A percentile compares a stretch with the other conserved stretches of the same genome.
phyloP scores from a whole-genome alignment of 2,329 filamentous ascomycete species.

The Colletotrichum tofieldiae region DNA sequence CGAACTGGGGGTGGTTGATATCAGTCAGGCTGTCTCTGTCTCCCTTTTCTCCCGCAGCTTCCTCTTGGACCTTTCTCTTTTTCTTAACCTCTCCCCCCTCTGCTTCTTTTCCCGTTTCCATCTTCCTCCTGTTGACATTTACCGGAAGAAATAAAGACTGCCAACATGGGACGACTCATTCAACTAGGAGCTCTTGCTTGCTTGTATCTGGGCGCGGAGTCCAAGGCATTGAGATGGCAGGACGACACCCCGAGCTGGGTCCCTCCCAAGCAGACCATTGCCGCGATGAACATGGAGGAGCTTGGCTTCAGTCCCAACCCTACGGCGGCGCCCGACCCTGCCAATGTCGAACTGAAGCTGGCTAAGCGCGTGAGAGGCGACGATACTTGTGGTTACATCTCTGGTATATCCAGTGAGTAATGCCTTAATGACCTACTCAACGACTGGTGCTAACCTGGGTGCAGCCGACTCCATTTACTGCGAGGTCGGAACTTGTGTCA shows the following conservation, averaged over 20 bases:
- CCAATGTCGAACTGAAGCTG: constrained; percentile 37
- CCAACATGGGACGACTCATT: constrained; percentile 45
- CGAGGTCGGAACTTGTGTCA: constrained; percentile 47
- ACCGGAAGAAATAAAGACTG: background rate
- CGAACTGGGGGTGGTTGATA: constrained; percentile 21
- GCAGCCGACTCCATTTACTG: constrained; percentile 50
- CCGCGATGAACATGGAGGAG: constrained; percentile 43
- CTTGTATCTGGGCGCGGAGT: constrained; percentile 42
- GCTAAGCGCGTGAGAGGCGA: constrained; percentile 46
- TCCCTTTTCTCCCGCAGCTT: constrained; percentile 30
- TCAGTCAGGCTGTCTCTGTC: constrained; percentile 22
- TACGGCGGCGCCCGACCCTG: constrained; percentile 44
- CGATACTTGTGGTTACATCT: constrained; percentile 53
- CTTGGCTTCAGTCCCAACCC: constrained; percentile 43
- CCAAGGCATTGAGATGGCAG: constrained; percentile 48
- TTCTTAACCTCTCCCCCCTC: background rate
- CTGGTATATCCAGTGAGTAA: constrained; percentile 47
- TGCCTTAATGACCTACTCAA: background rate
- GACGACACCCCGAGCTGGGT: constrained; percentile 46
- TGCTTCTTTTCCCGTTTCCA: constrained; percentile 1
- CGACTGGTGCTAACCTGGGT: constrained; percentile 29
- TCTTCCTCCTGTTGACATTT: background rate
- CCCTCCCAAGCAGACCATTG: constrained; percentile 48
- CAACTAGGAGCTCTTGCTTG: constrained; percentile 46
- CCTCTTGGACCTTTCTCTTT: constrained; percentile 8